Evolutionary conservation across 495 filamentous ascomycete genomes (phyloP), one percentile per base, ranked within the genome.

Genomic region (Neurospora sp.): DNA sequence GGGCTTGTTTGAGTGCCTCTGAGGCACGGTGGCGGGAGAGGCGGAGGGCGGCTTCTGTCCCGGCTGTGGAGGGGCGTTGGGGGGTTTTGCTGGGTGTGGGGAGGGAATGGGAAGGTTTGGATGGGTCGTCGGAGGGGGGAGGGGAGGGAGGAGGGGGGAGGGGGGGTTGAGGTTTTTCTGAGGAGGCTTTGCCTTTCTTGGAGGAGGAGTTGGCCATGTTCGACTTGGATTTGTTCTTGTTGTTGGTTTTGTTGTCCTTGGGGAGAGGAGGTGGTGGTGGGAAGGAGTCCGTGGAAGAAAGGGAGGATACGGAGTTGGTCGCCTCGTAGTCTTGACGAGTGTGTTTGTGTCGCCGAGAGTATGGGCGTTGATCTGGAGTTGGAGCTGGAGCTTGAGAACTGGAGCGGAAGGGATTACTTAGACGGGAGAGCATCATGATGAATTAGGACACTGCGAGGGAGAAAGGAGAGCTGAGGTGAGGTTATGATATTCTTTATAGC

Each of bases 11-110:
- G 42, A 78, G 76, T 24, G 76, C 69, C 5, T 77, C 75, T 0
- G 78, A 76, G 70, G 79, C 79, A 34, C 48, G 73, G 28, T 73
- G 77, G 19, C 76, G 74, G 59, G 76, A 70, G 40, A 74, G 69
- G n/a, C 74, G 45, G 38, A 83, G 79, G 39, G 80, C 72, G n/a
- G 76, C 73, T 39, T 79, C 77, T 28, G 81, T 83, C 38, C 75
- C 75, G 2, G 79, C 76, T n/a, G 79, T 81, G 36, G 76, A 76
- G 7, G 79, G 79, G 5, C 79, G 75, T 13, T 76, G 70, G 38
- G 59, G 40, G 38, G 38, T 39, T 39, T 39, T 70, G 36, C 5
- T 19, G 70, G 38, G 15, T 59, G 43, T 43, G 42, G 19, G 1
- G 15, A 45, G 19, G 42, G 6, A 45, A 9, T 7, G 42, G 43